Evolutionary conservation across 352 stramenopile species (phyloP).

Genomic region (Aphanomyces invadans): DNA sequence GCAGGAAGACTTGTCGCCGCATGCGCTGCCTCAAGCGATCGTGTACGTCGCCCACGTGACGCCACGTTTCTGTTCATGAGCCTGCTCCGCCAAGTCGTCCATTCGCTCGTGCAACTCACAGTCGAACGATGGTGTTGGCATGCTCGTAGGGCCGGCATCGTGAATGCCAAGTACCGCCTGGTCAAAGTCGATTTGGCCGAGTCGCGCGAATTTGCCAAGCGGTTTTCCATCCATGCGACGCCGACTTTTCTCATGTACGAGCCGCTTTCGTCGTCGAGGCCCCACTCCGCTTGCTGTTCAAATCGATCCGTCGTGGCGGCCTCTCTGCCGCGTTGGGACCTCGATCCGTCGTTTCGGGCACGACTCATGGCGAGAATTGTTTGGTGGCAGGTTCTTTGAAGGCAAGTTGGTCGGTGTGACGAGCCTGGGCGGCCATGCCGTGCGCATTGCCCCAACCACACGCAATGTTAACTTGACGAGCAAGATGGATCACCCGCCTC

Average conservation of each 20-base stretch:
- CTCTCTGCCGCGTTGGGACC: too few species aligned
- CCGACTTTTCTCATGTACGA: slow-evolving; percentile 70
- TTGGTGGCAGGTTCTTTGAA: slow-evolving; percentile 47
- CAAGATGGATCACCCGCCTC: slow-evolving; percentile 48
- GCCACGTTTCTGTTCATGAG: too few species aligned
- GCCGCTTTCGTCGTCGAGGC: too few species aligned
- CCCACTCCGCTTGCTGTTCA: too few species aligned
- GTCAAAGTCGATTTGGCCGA: slow-evolving; percentile 72
- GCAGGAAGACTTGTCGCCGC: background rate
- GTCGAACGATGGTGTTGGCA: too few species aligned
- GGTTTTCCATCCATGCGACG: slow-evolving; percentile 56
- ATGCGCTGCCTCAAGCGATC: slow-evolving; percentile 17
- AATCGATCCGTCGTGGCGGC: too few species aligned
- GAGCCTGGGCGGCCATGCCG: slow-evolving; percentile 43
- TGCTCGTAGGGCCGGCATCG: slow-evolving; percentile 15
- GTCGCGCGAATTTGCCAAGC: slow-evolving; percentile 42
- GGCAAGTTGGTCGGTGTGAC: slow-evolving; percentile 47
- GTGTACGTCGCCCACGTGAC: too few species aligned
- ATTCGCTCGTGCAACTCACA: too few species aligned
- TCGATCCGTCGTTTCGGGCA: too few species aligned
- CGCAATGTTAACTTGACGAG: slow-evolving; percentile 52
- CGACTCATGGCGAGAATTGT: too few species aligned
- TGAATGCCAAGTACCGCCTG: slow-evolving; percentile 36
- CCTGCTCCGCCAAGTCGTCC: background rate
- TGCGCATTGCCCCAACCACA: slow-evolving; percentile 47